A percentile compares a stretch with the other conserved stretches of the same genome.
These are phyloP conservation scores for Rhynchosporium agropyri DNA, from an alignment of 2,329 filamentous ascomycete species.

Conservation along the genomic window DNA sequence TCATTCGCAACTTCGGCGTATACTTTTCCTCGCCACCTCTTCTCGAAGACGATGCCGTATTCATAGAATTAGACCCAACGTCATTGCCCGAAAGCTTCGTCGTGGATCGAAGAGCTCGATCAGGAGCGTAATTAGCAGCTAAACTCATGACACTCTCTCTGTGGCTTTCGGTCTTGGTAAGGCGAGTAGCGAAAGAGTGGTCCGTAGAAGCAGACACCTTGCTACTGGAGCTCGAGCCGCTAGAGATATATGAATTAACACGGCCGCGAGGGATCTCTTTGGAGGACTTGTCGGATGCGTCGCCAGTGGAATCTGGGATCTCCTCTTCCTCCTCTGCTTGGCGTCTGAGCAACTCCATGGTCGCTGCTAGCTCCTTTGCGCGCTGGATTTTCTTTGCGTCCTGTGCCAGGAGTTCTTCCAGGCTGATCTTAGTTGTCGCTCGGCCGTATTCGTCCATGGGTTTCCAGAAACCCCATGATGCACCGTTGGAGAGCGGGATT, in stretches of 20 bases:
- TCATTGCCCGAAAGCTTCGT: not conserved
- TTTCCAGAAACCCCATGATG: constrained; percentile 5
- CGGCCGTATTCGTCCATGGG: constrained; percentile 3
- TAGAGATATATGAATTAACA: not conserved
- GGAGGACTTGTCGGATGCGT: not conserved
- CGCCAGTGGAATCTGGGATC: not conserved
- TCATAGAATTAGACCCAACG: not conserved
- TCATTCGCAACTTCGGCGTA: not conserved
- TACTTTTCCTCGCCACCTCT: not conserved
- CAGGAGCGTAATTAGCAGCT: not conserved
- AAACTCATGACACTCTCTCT: not conserved
- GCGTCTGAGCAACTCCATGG: not conserved
- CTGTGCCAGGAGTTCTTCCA: not conserved
- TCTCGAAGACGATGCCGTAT: not conserved
- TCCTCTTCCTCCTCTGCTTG: not conserved
- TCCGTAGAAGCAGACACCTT: not conserved
- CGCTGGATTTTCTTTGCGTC: too few species aligned
- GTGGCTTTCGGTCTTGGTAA: not conserved
- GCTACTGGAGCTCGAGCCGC: not conserved
- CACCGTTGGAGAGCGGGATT: constrained; percentile 1
- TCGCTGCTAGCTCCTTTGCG: not conserved
- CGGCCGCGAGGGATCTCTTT: not conserved
- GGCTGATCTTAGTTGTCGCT: not conserved
- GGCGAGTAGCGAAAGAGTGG: not conserved
- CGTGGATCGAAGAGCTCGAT: constrained; percentile 2